These are phyloP conservation scores for Trichoderma polysporum DNA, from an alignment of 2,329 filamentous ascomycete genomes.

Conservation along the genomic window DNA sequence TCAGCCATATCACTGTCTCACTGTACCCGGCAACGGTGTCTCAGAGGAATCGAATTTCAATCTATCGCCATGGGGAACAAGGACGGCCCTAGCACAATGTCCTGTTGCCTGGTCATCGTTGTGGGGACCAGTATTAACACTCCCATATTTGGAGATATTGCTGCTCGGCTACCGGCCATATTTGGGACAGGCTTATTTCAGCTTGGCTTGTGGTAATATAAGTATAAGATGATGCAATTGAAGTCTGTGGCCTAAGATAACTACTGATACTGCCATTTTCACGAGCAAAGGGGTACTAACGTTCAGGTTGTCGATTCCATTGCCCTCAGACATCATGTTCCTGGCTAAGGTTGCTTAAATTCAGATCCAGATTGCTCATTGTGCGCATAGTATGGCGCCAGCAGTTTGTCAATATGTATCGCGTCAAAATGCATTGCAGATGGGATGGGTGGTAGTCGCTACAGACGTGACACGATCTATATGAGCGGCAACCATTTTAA, in stretches of 20 bases:
- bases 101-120: background rate
- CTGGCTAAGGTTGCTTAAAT: background rate
- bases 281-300: background rate
- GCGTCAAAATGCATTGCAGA: background rate
- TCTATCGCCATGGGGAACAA: background rate
- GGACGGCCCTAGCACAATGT: background rate
- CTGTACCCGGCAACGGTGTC: slow-evolving; percentile 7
- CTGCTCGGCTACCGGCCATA: background rate
- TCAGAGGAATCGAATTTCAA: background rate
- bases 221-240: background rate
- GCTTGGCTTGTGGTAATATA: background rate
- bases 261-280: background rate
- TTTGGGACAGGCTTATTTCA: background rate
- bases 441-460: background rate
- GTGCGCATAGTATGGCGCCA: background rate
- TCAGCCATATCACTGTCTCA: background rate
- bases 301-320: background rate
- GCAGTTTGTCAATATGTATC: background rate
- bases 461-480: background rate
- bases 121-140: background rate
- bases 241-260: background rate
- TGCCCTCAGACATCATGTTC: background rate
- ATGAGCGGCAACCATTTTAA: background rate
- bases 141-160: background rate
- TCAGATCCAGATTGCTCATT: background rate